Percentiles rank a stretch among this genome's conserved stretches.
Conservation (phyloP, 1,284 basidiomycete species). For the Microbotryomycetes sp. region DNA sequence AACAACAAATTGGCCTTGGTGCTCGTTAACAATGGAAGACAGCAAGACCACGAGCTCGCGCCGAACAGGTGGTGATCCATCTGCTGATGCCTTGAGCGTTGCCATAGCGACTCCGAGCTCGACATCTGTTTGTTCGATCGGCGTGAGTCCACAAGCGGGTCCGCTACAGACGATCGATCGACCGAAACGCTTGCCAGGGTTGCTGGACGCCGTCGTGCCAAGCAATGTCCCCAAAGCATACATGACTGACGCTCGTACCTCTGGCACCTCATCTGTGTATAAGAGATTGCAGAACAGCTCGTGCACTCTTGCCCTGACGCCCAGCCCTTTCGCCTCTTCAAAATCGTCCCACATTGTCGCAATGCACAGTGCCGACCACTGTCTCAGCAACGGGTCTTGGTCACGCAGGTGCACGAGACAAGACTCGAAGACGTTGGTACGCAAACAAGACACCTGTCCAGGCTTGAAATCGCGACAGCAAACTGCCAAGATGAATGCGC, state of each 20-base stretch:
- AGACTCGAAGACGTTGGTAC: constrained; percentile 77
- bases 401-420: constrained; percentile 77
- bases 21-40: constrained; percentile 88
- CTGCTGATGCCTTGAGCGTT: constrained; percentile 50
- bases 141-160: constrained; percentile 59
- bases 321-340: constrained; percentile 82
- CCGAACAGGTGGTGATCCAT: constrained; percentile 91
- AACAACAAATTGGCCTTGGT: constrained; percentile 90
- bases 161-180: constrained; percentile 26
- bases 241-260: constrained; percentile 84
- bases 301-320: constrained; percentile 73
- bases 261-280: constrained; percentile 73
- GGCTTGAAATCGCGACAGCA: constrained; percentile 80
- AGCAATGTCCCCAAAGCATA: constrained; percentile 91
- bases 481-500: constrained; percentile 91
- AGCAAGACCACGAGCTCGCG: constrained; percentile 90
- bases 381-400: constrained; percentile 78
- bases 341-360: constrained; percentile 92
- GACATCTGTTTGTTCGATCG: constrained; percentile 59
- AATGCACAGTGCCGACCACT: constrained; percentile 91
- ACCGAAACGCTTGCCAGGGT: constrained; percentile 36
- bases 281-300: constrained; percentile 78
- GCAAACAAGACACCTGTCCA: constrained; percentile 79
- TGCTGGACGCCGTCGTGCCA: constrained; percentile 64
- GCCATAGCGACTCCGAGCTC: constrained; percentile 54